These are phyloP conservation scores for Coniochaeta hoffmannii DNA, from an alignment of 2,329 filamentous ascomycete species.

Conservation along the genomic window DNA sequence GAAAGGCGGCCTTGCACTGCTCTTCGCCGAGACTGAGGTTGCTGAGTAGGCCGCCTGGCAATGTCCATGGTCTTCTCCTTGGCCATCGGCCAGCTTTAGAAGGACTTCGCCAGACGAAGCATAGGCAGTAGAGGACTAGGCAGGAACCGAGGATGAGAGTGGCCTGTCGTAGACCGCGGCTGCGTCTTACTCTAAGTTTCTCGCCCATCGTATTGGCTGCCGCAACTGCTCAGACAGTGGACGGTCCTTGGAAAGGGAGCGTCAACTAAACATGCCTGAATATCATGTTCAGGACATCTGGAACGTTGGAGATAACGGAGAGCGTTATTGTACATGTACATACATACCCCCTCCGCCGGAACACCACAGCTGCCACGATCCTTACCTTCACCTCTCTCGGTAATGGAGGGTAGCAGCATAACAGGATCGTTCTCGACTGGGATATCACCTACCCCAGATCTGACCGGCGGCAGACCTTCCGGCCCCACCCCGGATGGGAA, in stretches of 20 bases:
- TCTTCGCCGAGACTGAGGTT: slow-evolving; percentile 31
- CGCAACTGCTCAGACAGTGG: background rate
- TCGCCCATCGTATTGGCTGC: background rate
- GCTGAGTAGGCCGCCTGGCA: slow-evolving; percentile 16
- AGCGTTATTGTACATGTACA: too few relatives aligned
- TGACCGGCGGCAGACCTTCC: background rate
- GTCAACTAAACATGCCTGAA: too few relatives aligned
- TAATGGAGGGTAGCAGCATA: background rate
- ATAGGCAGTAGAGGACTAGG: slow-evolving; percentile 16
- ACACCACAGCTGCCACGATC: too few relatives aligned
- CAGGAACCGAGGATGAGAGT: slow-evolving; percentile 12
- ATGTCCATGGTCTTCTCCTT: background rate
- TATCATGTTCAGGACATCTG: too few relatives aligned
- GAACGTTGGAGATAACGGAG: too few relatives aligned
- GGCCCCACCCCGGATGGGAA: background rate
- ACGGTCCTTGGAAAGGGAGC: background rate
- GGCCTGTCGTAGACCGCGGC: slow-evolving; percentile 11
- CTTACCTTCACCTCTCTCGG: too few relatives aligned
- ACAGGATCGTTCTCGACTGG: background rate
- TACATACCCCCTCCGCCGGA: too few relatives aligned
- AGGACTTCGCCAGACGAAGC: slow-evolving; percentile 11
- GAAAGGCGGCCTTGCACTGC: slow-evolving; percentile 37
- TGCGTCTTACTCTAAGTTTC: background rate
- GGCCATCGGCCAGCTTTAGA: background rate
- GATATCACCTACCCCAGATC: background rate